These are phyloP conservation scores for Leishmania turanica DNA, from an alignment of 208 protist species.

Conservation along the genomic window DNA sequence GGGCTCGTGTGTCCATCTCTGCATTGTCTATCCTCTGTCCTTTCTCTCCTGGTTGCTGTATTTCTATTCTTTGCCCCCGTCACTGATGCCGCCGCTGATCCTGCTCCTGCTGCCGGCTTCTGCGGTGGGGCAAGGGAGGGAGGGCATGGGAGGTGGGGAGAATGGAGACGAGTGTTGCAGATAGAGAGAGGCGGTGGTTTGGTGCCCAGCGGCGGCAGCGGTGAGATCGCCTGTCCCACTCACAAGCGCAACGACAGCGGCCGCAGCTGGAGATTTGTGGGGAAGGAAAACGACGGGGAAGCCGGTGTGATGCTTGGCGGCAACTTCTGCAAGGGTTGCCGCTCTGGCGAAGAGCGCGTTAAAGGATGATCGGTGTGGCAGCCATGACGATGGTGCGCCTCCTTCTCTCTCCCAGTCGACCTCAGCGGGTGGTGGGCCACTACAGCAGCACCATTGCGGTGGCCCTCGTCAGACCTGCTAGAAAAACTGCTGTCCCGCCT, in stretches of 20 bases:
- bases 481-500: neutral
- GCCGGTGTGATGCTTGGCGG: neutral
- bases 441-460: neutral
- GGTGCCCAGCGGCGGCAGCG: neutral
- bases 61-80: neutral
- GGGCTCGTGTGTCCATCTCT: neutral
- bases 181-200: neutral
- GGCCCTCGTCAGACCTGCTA: neutral
- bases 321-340: neutral
- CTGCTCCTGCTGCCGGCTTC: neutral
- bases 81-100: neutral
- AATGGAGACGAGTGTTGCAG: neutral
- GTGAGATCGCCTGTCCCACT: neutral
- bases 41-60: too few species aligned
- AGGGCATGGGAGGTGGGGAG: neutral
- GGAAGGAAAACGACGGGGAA: neutral
- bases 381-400: neutral
- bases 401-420: neutral
- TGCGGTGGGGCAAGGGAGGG: neutral
- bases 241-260: conserved; percentile 4
- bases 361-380: neutral
- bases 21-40: too few species aligned
- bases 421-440: neutral
- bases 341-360: neutral
- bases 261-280: neutral